phyloP scores from a whole-genome alignment of 2,329 filamentous ascomycete genomes.

The Botrytis fragariae region DNA sequence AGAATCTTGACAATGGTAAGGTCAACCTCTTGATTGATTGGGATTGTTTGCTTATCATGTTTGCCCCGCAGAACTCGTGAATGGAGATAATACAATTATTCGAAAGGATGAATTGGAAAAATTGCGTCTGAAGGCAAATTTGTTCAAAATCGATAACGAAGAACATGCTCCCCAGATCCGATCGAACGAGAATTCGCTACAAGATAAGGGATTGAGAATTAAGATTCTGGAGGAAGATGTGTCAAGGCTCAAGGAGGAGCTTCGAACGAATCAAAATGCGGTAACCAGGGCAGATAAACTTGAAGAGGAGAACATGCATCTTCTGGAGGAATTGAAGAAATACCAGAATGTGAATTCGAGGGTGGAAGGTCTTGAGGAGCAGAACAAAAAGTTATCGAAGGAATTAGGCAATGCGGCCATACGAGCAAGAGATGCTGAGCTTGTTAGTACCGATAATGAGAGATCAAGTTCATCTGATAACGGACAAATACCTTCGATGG shows the following conservation, averaged over 20 bases:
- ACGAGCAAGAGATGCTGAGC: slow-evolving; percentile 11
- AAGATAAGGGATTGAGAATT: slow-evolving; percentile 14
- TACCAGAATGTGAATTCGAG: slow-evolving; percentile 20
- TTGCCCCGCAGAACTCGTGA: slow-evolving; percentile 17
- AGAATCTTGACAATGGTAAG: slow-evolving; percentile 30
- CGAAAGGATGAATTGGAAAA: slow-evolving; percentile 9
- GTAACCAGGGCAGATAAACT: slow-evolving; percentile 24
- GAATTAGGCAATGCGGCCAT: slow-evolving; percentile 24
- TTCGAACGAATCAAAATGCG: slow-evolving; percentile 23
- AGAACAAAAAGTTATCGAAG: slow-evolving; percentile 29
- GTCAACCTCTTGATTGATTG: background rate
- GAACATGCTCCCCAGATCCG: background rate
- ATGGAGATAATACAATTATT: slow-evolving; percentile 12
- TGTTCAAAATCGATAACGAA: background rate
- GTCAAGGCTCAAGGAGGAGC: slow-evolving; percentile 24
- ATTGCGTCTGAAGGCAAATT: background rate
- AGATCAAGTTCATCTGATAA: background rate
- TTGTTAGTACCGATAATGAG: slow-evolving; percentile 10
- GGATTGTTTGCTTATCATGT: background rate
- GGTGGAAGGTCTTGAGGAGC: slow-evolving; percentile 28
- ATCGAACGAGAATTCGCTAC: background rate
- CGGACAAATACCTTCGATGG: background rate
- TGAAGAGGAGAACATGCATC: slow-evolving; percentile 23
- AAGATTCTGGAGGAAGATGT: slow-evolving; percentile 16
- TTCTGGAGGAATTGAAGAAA: slow-evolving; percentile 29